A percentile compares a stretch with the other conserved stretches of the same genome.
Evolutionary conservation across 495 filamentous ascomycete genomes (phyloP).

Genomic region (Penicillium riverlandense): DNA sequence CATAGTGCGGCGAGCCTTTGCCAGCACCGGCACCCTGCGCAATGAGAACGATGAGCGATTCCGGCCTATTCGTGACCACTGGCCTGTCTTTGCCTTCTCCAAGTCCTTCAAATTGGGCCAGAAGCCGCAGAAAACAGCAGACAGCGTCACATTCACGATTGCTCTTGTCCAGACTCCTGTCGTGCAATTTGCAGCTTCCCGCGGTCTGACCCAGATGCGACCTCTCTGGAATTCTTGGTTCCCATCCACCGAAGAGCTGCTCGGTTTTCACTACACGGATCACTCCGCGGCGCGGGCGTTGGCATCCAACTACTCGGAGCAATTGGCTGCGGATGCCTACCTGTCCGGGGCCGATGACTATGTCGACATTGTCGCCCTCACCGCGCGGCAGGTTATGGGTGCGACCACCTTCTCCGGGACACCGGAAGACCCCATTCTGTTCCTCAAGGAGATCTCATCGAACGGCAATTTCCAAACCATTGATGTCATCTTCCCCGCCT

Average conservation of each 20-base stretch:
- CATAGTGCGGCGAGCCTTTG: slow-evolving; percentile 63
- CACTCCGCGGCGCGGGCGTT: slow-evolving; percentile 53
- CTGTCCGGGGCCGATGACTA: slow-evolving; percentile 41
- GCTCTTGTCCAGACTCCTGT: slow-evolving; percentile 79
- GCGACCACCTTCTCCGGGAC: slow-evolving; percentile 87
- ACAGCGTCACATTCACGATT: slow-evolving; percentile 72
- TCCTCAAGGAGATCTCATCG: slow-evolving; percentile 92
- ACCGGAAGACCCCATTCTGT: slow-evolving; percentile 73
- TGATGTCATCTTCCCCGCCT: slow-evolving; percentile 93
- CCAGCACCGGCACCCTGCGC: slow-evolving; percentile 56
- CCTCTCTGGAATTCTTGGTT: slow-evolving; percentile 84
- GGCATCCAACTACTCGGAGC: slow-evolving; percentile 70
- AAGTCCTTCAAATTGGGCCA: slow-evolving; percentile 60
- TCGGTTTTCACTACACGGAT: slow-evolving; percentile 73
- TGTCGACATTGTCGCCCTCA: slow-evolving; percentile 79
- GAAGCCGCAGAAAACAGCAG: slow-evolving; percentile 13
- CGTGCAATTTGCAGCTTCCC: slow-evolving; percentile 75
- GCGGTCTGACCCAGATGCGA: slow-evolving; percentile 75
- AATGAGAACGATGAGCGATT: slow-evolving; percentile 60
- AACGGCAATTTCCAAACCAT: slow-evolving; percentile 95
- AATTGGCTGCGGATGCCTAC: slow-evolving; percentile 70
- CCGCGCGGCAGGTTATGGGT: slow-evolving; percentile 87
- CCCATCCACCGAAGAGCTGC: slow-evolving; percentile 49
- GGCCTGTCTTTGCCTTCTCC: slow-evolving; percentile 87
- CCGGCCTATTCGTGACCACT: slow-evolving; percentile 70